Conservation (phyloP, 2,329 filamentous ascomycete genomes). For the Fusarium solani-melongenae region DNA sequence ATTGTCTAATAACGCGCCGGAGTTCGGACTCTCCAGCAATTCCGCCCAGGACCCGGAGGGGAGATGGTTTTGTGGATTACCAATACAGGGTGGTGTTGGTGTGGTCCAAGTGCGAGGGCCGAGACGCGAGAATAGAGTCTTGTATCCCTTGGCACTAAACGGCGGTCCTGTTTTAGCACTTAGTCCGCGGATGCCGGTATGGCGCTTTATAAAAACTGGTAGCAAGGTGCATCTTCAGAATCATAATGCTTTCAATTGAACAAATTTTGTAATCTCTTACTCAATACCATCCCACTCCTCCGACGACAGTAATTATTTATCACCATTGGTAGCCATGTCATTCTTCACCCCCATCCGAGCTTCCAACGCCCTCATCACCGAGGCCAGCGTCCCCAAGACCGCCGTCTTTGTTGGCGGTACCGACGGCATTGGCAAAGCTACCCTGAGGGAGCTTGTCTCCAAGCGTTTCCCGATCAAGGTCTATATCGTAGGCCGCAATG, state of each 20-base stretch:
- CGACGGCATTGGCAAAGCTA: not conserved
- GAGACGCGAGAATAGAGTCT: not conserved
- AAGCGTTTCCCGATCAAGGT: not conserved
- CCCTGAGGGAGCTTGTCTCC: not conserved
- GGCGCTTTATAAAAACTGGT: not conserved
- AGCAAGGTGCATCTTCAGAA: not conserved
- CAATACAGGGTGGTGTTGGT: not conserved
- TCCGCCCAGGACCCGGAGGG: not conserved
- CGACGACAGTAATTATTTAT: not conserved
- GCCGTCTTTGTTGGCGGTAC: not conserved
- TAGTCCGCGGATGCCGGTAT: not conserved
- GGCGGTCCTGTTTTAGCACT: not conserved
- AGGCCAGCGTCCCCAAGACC: not conserved
- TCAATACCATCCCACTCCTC: not conserved
- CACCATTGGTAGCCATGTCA: not conserved
- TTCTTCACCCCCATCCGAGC: not conserved
- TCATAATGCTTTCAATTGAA: no score
- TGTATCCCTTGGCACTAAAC: not conserved
- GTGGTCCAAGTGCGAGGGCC: not conserved
- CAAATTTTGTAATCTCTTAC: not conserved
- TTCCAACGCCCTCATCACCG: not conserved
- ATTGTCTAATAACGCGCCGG: not conserved
- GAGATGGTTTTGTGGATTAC: not conserved
- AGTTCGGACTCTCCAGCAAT: not conserved
- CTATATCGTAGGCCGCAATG: not conserved